Base-by-base conservation (phyloP, 768 basidiomycete species). In the Lactifluus echinatus region DNA sequence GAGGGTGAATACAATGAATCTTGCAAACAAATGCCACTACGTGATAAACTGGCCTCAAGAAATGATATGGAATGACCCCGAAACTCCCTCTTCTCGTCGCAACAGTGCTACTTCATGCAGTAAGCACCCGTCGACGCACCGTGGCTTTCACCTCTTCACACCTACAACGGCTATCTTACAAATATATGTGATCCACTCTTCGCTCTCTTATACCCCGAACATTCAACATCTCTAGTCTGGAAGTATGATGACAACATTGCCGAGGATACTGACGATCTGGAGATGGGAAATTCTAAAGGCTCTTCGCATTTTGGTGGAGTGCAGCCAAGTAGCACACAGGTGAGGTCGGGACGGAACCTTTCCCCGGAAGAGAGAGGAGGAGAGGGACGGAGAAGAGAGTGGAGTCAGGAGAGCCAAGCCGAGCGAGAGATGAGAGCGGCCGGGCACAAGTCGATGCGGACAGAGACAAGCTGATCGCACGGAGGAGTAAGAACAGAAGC, bases 81-180 rank as follows among this genome's bases (percentile, higher is more conserved):
- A 79, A 0, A 45, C 68, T 11, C 69, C 74, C 2, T 69, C 79
- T 3, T 73, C 79, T 48, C 65, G 72, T 21, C 74, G 77, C 10
- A 84, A 83, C 67, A 73, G 83, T 4, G 70, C 77, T 3, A 80
- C 82, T 0, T 85, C 62, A 83, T 84, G 80, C 68, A 83, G 83
- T 79, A 65, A 36, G 68, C 19, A 21, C 17, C 23, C 14, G 51
- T 10, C 57, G 15, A 28, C 14, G 12, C 50, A 7, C 21, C 14
- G 8, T 42, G n/a, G n/a, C n/a, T n/a, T 2, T 31, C 19, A 37
- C n/a, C n/a, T 7, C 8, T 44, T 31, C 31, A 19, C 12, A 33
- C 2, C 39, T 31, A 11, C 58, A 34, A 8, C 29, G 52, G 56
- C 2, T 52, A 26, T 36, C 29, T 45, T 11, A 56, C 50, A n/a